These are phyloP conservation scores for Xerocomellus amylosporus DNA, from an alignment of 768 basidiomycete genomes.

Conservation along the genomic window DNA sequence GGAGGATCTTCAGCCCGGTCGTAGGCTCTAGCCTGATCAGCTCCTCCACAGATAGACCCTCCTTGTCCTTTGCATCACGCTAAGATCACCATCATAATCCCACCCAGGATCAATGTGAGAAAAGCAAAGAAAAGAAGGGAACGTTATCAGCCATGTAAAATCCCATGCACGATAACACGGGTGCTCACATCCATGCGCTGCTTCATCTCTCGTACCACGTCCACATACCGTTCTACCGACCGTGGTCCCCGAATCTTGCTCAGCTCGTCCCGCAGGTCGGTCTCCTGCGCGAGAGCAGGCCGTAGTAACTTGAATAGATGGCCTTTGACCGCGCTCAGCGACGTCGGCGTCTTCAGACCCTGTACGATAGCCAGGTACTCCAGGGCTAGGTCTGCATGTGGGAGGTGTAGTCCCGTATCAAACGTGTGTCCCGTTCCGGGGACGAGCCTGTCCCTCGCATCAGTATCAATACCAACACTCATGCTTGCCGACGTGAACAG, in stretches of 20 bases:
- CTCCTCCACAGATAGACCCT: slow-evolving; percentile 32
- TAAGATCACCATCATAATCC: slow-evolving; percentile 7
- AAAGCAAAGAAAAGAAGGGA: neutral
- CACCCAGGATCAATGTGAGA: neutral
- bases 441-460: neutral
- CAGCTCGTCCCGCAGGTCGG: slow-evolving; percentile 70
- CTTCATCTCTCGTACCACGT: slow-evolving; percentile 59
- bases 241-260: slow-evolving; percentile 44
- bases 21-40: slow-evolving; percentile 41
- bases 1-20: slow-evolving; percentile 53
- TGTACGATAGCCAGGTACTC: slow-evolving; percentile 85
- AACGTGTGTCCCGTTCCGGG: slow-evolving; percentile 19
- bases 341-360: slow-evolving; percentile 58
- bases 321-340: slow-evolving; percentile 76
- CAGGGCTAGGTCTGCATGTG: slow-evolving; percentile 64
- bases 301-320: slow-evolving; percentile 93
- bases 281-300: slow-evolving; percentile 63
- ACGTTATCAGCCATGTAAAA: neutral
- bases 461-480: slow-evolving; percentile 7
- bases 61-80: slow-evolving; percentile 46
- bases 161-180: neutral
- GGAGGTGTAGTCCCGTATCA: slow-evolving; percentile 49
- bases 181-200: slow-evolving; percentile 51
- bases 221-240: slow-evolving; percentile 40
- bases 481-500: slow-evolving; percentile 50